A percentile compares a stretch with the other conserved stretches of the same genome.
Evolutionary conservation across 2,329 filamentous ascomycete species (phyloP).

Genomic region (Fusarium sacchari): DNA sequence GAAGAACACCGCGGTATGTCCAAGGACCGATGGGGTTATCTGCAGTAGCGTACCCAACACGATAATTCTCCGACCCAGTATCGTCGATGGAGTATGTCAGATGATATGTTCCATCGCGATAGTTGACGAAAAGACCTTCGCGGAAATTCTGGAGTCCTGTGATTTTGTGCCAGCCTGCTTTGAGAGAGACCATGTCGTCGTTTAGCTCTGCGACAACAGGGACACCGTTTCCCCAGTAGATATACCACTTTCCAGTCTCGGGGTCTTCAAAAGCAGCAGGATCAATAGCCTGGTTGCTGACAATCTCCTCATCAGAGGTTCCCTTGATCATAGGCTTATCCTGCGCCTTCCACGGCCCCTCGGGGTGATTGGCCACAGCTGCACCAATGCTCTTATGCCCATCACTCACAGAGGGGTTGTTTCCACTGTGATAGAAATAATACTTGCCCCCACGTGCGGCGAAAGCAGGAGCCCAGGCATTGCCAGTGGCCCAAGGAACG

Average conservation of each 20-base stretch:
- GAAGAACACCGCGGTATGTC: constrained; percentile 56
- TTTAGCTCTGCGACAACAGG: constrained; percentile 55
- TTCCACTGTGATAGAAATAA: constrained; percentile 70
- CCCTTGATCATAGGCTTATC: constrained; percentile 59
- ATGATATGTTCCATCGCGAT: constrained; percentile 58
- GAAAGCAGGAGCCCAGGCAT: constrained; percentile 74
- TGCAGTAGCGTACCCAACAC: constrained; percentile 58
- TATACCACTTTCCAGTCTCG: constrained; percentile 63
- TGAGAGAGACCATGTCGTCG: constrained; percentile 58
- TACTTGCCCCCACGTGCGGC: constrained; percentile 68
- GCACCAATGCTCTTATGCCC: constrained; percentile 68
- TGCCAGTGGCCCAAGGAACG: constrained; percentile 72
- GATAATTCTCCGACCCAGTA: constrained; percentile 57
- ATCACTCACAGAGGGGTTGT: constrained; percentile 61
- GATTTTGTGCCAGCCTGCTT: constrained; percentile 46
- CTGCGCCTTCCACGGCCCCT: constrained; percentile 69
- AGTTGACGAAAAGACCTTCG: constrained; percentile 54
- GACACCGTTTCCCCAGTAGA: constrained; percentile 68
- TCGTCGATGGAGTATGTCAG: constrained; percentile 60
- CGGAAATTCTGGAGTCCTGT: constrained; percentile 54
- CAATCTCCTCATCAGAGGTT: constrained; percentile 55
- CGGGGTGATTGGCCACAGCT: constrained; percentile 64
- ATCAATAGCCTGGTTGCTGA: constrained; percentile 63
- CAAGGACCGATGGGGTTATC: constrained; percentile 52
- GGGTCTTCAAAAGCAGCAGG: constrained; percentile 70